A percentile compares a stretch with the other conserved stretches of the same genome.
These are phyloP conservation scores for Diaporthe sp. DNA, from an alignment of 2,329 filamentous ascomycete genomes.

Conservation along the genomic window DNA sequence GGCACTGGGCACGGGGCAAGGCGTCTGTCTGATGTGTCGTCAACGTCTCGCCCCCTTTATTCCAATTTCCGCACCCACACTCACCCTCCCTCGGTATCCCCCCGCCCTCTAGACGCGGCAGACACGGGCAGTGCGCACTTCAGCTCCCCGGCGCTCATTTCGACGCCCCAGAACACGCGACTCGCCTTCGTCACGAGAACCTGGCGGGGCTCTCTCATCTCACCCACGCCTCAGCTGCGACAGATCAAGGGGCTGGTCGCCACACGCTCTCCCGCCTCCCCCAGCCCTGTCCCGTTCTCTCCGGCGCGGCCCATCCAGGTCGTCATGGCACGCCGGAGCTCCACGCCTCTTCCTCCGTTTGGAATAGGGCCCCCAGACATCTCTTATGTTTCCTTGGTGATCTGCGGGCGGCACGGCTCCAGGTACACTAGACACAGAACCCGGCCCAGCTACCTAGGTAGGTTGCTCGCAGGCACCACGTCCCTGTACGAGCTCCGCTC, in stretches of 20 bases:
- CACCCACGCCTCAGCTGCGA: not conserved
- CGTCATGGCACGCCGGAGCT: not conserved
- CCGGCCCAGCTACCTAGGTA: not conserved
- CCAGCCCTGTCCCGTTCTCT: not conserved
- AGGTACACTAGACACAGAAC: not conserved
- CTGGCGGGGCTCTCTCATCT: slow-evolving; percentile 27
- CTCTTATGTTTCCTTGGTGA: not conserved
- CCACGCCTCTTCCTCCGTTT: slow-evolving; percentile 16
- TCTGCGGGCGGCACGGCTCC: not conserved
- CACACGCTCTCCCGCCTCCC: not conserved
- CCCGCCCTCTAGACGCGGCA: slow-evolving; percentile 8
- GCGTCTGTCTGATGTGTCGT: not conserved
- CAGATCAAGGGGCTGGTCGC: slow-evolving; percentile 15
- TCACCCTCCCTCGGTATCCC: not conserved
- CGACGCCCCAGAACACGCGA: slow-evolving; percentile 26
- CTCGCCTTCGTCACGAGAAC: slow-evolving; percentile 21
- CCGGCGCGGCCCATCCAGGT: not conserved
- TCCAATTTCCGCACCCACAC: slow-evolving; percentile 24
- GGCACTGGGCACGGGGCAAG: not conserved
- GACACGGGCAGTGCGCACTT: slow-evolving; percentile 10
- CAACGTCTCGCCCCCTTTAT: slow-evolving; percentile 23
- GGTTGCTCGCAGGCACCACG: not conserved
- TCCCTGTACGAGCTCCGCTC: not conserved
- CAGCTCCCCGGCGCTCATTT: slow-evolving; percentile 18
- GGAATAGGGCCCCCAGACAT: not conserved